Evolutionary conservation across 345 rosid genomes (phyloP), one percentile per base, ranked within the genome.

Genomic region (Hypericum perforatum): DNA sequence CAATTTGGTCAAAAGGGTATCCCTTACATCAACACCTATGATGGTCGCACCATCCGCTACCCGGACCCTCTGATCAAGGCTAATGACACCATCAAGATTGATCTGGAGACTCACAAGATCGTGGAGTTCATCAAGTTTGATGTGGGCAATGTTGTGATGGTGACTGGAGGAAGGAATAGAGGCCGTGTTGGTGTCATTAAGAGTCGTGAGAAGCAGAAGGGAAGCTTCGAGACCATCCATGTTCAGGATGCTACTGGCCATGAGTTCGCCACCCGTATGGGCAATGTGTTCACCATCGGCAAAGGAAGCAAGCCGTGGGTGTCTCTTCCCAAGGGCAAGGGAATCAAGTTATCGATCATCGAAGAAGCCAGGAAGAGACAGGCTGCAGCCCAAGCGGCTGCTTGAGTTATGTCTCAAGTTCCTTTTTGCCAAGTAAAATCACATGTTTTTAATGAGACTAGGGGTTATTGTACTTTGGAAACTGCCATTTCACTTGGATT

Each of bases 21-120:
- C 51, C 96, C 96, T 0, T 84, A 78, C 76, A 58, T 87, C 3
- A 87, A 82, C 68, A 87, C 94, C 11, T 84, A 84, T 6, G 96
- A 87, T 54, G 94, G 96, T 0, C 94, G 94, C 22, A 87, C 96
- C 0, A 82, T 87, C 63, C 85, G 96, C 51, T 84, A 87, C 70
- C 96, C 96, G 0, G 94, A 87, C 61, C 96, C 96, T 0, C 78
- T 87, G 60, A 87, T 87, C 77, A 87, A 75, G 66, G 85, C 96
- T 0, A 87, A 84, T 8, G 96, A 87, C 64, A 84, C 94, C 53
- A 75, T 87, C 66, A 87, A 87, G 74, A 78, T 87, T 5, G 96
- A 87, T 64, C 72, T 87, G 0, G 96, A 84, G 68, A 70, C 43
- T 55, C 73, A 76, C 78, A 87, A 87, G 77, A 82, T 87, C 37